These are phyloP conservation scores for Recurvomyces mirabilis DNA, from an alignment of 495 filamentous ascomycete species.

Conservation along the genomic window DNA sequence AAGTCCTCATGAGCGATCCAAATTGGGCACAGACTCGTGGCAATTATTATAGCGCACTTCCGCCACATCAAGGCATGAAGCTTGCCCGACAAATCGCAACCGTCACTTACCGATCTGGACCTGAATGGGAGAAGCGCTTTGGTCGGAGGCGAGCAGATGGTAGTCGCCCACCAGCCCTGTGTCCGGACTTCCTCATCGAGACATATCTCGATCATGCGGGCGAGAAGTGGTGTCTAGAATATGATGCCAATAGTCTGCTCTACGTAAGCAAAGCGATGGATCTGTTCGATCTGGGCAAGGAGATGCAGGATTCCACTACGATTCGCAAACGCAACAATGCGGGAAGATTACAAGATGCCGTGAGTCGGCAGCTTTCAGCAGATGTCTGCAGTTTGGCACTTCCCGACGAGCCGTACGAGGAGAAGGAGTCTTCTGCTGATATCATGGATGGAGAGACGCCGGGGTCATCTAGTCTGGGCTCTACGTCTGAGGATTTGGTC, in stretches of 20 bases:
- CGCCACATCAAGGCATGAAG: conserved; percentile 95
- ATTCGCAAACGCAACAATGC: conserved; percentile 40
- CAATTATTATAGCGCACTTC: conserved; percentile 85
- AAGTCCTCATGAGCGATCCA: conserved; percentile 97
- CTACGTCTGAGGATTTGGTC: conserved; percentile 66
- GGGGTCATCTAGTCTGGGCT: background rate
- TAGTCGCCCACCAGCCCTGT: conserved; percentile 75
- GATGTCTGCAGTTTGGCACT: conserved; percentile 70
- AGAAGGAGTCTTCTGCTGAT: conserved; percentile 46
- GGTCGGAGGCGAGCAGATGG: conserved; percentile 79
- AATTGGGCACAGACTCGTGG: conserved; percentile 77
- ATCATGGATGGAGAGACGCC: conserved; percentile 17
- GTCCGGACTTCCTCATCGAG: conserved; percentile 94
- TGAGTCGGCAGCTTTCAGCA: conserved; percentile 19
- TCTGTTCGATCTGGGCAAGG: conserved; percentile 78
- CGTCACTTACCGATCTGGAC: conserved; percentile 90
- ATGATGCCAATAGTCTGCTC: conserved; percentile 89
- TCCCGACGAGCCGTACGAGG: conserved; percentile 74
- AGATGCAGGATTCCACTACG: conserved; percentile 46
- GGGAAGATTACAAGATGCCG: conserved; percentile 32
- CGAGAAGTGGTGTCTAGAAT: conserved; percentile 97
- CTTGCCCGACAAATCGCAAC: conserved; percentile 95
- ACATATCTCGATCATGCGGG: conserved; percentile 97
- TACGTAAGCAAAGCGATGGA: conserved; percentile 99
- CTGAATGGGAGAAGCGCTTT: conserved; percentile 96